Evolutionary conservation across 495 filamentous ascomycete genomes (phyloP).

Genomic region (Trypethelium eluteriae): DNA sequence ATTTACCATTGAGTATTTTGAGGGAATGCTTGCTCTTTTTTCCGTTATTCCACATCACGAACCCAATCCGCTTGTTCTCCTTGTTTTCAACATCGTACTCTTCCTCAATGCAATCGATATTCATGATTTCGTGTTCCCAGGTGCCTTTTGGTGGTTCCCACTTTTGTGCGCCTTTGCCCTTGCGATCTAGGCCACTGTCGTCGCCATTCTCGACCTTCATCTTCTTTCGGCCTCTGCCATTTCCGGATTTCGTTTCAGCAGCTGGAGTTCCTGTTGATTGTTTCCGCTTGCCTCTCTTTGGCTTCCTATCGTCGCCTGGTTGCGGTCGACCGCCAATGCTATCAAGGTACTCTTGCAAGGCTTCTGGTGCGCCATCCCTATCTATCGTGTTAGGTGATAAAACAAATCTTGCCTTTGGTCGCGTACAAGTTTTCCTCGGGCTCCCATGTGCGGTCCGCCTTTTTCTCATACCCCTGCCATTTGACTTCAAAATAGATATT

Average conservation of each 20-base stretch:
- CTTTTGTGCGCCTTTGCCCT: constrained; percentile 24
- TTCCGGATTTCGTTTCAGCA: constrained; percentile 19
- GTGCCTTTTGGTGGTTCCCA: constrained; percentile 44
- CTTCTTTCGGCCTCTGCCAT: constrained; percentile 14
- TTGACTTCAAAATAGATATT: constrained; percentile 48
- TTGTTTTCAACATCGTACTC: constrained; percentile 38
- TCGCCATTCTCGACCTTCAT: constrained; percentile 12
- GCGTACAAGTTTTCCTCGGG: constrained; percentile 51
- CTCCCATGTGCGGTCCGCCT: constrained; percentile 52
- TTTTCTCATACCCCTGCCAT: constrained; percentile 56
- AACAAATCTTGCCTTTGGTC: constrained; percentile 4
- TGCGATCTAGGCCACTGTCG: constrained; percentile 38
- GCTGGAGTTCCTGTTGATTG: constrained; percentile 25
- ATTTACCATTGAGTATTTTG: constrained; percentile 32
- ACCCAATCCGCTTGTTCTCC: constrained; percentile 39
- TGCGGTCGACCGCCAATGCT: constrained; percentile 50
- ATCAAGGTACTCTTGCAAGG: constrained; percentile 49
- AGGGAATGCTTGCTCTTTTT: constrained; percentile 35
- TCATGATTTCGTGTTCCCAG: constrained; percentile 52
- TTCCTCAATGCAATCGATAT: constrained; percentile 49
- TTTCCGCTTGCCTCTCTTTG: constrained; percentile 26
- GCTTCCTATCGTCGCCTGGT: constrained; percentile 20
- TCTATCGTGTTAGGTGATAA: constrained; percentile 10
- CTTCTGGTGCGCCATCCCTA: constrained; percentile 45
- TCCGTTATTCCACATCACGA: constrained; percentile 50